Evolutionary conservation across 2,329 filamentous ascomycete genomes (phyloP), one percentile per base, ranked within the genome.

Genomic region (Aureobasidium uvarum): DNA sequence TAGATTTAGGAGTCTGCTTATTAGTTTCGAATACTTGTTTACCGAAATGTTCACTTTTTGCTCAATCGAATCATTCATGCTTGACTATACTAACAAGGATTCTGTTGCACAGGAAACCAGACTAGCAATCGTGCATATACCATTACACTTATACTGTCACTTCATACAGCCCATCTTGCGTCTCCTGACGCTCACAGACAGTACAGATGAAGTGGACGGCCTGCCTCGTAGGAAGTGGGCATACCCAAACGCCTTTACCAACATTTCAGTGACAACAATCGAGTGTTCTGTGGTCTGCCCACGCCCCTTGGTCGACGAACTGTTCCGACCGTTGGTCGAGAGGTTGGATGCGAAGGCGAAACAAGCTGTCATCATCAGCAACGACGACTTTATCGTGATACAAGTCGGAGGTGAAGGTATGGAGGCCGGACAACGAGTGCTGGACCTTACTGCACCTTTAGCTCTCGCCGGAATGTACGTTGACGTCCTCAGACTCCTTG

Each of bases 211-310:
- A 52, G 69, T 77, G 11, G 73, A 77, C 39, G 71, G 73, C 14
- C 64, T 73, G 66, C 69, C 71, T 16, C 73, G 72, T 28, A 76
- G 74, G 64, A 74, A 76, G 18, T 82, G 79, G 83, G 78, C 78
- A 18, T 80, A 75, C 68, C 81, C 81, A 73, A 89, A 95, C 77
- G 87, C 87, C 51, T 98, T 99, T 77, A 84, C 97, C 75, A 98
- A 98, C 76, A 87, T 99, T 70, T 96, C 91, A 68, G 85, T 98
- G 72, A 98, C 93, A 0, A 91, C 92, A 0, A 85, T 96, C 64
- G 95, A 97, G 77, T 96, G 92, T 78, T 96, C 92, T 4, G 85
- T 99, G 62, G 92, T 96, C 63, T 98, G 94, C 74, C 89, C 94
- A 68, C 86, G 86, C 66, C 82, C 85, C 48, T 89, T 92, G 78